Evolutionary conservation across 768 basidiomycete genomes (phyloP), one percentile per base, ranked within the genome.

Genomic region (Phlegmacium glaucopus): DNA sequence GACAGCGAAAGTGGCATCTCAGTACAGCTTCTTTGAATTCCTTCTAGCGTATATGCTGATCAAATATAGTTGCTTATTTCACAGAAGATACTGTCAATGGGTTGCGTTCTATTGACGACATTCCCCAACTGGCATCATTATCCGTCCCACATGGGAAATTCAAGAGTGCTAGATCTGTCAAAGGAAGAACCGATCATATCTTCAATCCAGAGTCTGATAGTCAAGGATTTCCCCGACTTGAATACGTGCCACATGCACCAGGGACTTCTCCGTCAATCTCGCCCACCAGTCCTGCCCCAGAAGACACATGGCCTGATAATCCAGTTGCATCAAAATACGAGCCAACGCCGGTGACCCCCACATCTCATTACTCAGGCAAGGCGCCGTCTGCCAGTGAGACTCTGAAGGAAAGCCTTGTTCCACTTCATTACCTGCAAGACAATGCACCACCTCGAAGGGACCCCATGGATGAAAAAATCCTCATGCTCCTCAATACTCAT

Each of bases 1-100:
- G 86, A 29, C 79, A 80, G 57, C 76, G 83, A 49, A 90, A 90
- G 61, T 90, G 87, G 87, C 87, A 90, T 59, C 72, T 90, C 13
- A 89, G 87, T 87, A 59, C 49, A 34, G 15, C 37, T n/a, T 45
- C 32, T 39, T 45, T 43, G 25, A 22, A 22, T 22, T 22, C 22
- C 22, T 22, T 22, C 22, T 22, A 22, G 22, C 5, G 22, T 25
- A 26, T 29, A 38, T 44, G n/a, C 35, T 38, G 16, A 45, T 43
- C 17, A 22, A 26, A 26, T 45, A 9, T 55, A 88, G 87, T 90
- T 55, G 88, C 87, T 9, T 90, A 90, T 64, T 90, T 85, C 58
- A 88, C 83, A 1, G 79, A 85, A 48, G 87, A 86, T 18, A 80
- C 83, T 0, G 68, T 85, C 37, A 76, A 80, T 45, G 68, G 71